Base-by-base conservation (phyloP, 192 early-diverging fungal species). In the Coemansia sp. region DNA sequence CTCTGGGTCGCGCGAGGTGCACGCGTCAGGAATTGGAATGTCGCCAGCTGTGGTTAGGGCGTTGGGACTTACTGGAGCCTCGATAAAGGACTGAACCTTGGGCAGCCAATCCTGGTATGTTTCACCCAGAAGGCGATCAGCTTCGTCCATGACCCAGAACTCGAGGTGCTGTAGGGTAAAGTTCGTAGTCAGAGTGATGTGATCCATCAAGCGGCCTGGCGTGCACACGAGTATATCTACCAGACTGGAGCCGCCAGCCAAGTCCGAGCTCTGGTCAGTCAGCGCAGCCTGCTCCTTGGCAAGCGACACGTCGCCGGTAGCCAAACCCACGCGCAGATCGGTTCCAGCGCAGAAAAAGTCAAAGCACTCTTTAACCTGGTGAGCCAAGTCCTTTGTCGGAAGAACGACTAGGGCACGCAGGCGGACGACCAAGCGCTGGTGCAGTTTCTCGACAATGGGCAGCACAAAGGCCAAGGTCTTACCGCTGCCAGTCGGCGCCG, bases 401-500 rank as follows among this genome's bases (percentile, higher is more conserved):
- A 99, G 86, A 0, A 99, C 89, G 6, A 98, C 84, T 4, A 99
- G 78, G 4, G 94, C 96, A 4, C 97, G 85, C 40, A 98, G 80
- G 35, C 96, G 86, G 6, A 89, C 87, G 4, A 96, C 87, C 22
- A 92, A 74, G 15, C 97, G 86, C 37, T 77, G 71, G 9, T 88
- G 85, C 18, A 99, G 75, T 53, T 89, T 87, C 73, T 91, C 94
- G 27, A 98, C 86, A 61, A 99, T 93, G 1, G 97, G 97, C 16
- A 99, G 69, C 5, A 94, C 95, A 85, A 95, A 99, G 0, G 96
- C 94, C 39, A 99, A 77, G 2, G 97, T 99, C 74, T 99, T 99
- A 24, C 97, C 97, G 55, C 90, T 93, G 34, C 97, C 97, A 1
- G 97, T 99, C 0, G 96, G 92, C 18, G 95, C 93, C 9, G 95